These are phyloP conservation scores for Neurospora sp. DNA, from an alignment of 495 filamentous ascomycete species.

Conservation along the genomic window DNA sequence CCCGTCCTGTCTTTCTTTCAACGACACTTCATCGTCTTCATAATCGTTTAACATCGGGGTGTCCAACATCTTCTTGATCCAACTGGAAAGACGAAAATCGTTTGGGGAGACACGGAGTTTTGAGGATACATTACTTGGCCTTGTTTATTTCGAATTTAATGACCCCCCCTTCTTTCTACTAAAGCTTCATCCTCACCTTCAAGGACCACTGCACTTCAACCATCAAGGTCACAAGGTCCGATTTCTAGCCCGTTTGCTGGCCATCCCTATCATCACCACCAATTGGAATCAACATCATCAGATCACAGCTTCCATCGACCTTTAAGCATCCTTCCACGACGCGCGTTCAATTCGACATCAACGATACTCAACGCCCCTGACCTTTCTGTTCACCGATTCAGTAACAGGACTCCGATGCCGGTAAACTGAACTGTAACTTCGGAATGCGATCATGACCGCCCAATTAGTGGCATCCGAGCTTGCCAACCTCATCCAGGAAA, in stretches of 20 bases:
- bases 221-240: background rate
- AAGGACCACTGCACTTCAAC: background rate
- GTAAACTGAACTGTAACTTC: background rate
- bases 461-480: conserved; percentile 86
- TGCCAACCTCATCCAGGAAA: conserved; percentile 86
- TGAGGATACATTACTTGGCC: background rate
- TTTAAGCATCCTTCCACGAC: background rate
- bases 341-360: background rate
- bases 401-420: background rate
- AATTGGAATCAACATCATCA: background rate
- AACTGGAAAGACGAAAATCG: background rate
- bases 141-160: background rate
- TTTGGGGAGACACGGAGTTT: background rate
- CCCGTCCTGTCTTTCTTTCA: background rate
- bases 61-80: background rate
- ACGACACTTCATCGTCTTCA: background rate
- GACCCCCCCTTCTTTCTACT: background rate
- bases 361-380: background rate
- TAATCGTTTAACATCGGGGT: background rate
- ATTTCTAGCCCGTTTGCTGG: background rate
- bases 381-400: background rate
- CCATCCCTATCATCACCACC: background rate
- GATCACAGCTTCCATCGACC: background rate
- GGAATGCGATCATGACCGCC: conserved; percentile 67
- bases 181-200: background rate